Evolutionary conservation across 1,139 yeast genomes (phyloP), one percentile per base, ranked within the genome.

Genomic region (Yamadazyma sp.): DNA sequence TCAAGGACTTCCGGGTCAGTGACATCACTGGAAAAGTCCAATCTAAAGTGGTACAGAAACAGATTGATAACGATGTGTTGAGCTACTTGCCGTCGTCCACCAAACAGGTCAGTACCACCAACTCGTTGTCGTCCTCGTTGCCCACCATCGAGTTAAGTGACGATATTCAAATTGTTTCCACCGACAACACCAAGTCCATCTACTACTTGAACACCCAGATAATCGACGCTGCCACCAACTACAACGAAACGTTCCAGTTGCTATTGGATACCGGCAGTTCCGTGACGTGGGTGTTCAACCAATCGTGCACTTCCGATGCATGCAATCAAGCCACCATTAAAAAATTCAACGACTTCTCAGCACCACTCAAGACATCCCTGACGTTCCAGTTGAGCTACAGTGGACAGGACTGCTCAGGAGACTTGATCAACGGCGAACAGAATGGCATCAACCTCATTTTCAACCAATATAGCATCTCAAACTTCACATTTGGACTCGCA

Each of bases 221-320:
- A 2, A 18, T 39, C n/a, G 54, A 53, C 29, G 21, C 43, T 2
- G 24, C 29, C 8, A 61, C 68, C 7, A 54, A 62, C 20, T 71
- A 67, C 33, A 50, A 61, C 15, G 57, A 57, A 24, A 61, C 61
- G 23, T 80, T 71, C 51, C 76, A 77, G 6, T 59, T 82, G 31
- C 66, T 82, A 13, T 61, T 82, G 20, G 88, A 82, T 53, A 81
- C 88, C 0, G 87, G 86, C 2, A 78, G 84, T 26, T 78, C 81
- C 27, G 73, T 79, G 43, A 57, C 81, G 2, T 82, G 88, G 88
- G 68, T 82, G 2, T 80, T 78, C 52, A 79, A 79, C 35, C 54
- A 65, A 1, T 60, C 71, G 34, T 81, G 87, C 59, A 56, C 61
- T 0, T 66, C 70, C 23, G 44, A 52, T 11, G 67, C 78, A 1